These are phyloP conservation scores for Colletotrichum noveboracense DNA, from an alignment of 2,329 filamentous ascomycete genomes.

Conservation along the genomic window DNA sequence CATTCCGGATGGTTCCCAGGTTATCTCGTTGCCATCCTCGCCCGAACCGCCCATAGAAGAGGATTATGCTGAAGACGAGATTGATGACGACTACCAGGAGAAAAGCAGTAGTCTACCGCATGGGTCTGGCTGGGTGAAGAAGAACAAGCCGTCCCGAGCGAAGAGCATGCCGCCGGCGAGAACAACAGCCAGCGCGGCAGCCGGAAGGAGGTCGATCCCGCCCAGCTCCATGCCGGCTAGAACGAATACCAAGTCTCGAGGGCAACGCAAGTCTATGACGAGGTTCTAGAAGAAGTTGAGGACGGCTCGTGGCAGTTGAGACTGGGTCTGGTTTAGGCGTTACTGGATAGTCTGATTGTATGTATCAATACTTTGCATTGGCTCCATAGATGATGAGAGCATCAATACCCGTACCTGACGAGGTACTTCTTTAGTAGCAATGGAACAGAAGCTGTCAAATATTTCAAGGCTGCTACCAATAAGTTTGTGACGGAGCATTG, in stretches of 20 bases:
- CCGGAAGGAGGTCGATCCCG: background rate
- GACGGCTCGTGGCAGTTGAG: background rate
- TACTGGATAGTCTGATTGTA: background rate
- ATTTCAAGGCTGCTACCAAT: no score
- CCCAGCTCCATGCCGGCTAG: background rate
- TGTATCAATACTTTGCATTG: background rate
- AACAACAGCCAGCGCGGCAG: background rate
- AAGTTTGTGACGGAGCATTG: no score
- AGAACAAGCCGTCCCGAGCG: slow-evolving; percentile 7
- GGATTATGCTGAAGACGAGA: slow-evolving; percentile 43
- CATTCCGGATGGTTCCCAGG: slow-evolving; percentile 34
- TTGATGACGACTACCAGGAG: slow-evolving; percentile 38
- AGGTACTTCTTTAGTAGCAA: background rate
- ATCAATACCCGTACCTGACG: background rate
- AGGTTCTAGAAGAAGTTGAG: background rate
- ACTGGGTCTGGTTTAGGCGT: background rate
- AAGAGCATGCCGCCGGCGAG: slow-evolving; percentile 2
- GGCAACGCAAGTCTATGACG: background rate
- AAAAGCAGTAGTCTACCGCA: slow-evolving; percentile 15
- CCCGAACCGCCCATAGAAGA: slow-evolving; percentile 22
- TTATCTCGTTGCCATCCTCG: slow-evolving; percentile 34
- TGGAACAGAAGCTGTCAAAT: no score
- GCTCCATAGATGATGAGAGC: background rate
- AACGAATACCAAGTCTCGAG: background rate
- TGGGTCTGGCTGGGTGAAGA: slow-evolving; percentile 25